A percentile compares a stretch with the other conserved stretches of the same genome.
Evolutionary conservation across 208 protist genomes (phyloP).

Genomic region (Crithidia thermophila): DNA sequence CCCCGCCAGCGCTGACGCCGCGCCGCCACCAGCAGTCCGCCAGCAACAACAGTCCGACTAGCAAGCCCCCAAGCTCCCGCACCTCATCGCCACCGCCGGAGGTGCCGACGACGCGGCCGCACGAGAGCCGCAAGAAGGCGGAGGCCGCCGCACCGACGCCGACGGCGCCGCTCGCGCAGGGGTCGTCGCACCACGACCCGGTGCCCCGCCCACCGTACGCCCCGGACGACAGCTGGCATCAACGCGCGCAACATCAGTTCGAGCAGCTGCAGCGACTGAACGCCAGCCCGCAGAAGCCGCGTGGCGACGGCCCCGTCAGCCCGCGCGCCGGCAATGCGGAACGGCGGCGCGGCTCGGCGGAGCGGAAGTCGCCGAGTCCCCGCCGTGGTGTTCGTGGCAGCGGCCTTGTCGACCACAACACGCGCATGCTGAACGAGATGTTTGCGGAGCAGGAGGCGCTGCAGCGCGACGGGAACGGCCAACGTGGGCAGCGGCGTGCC

Average conservation of each 20-base stretch:
- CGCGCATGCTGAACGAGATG: slow-evolving; percentile 33
- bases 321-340: slow-evolving; percentile 2
- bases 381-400: slow-evolving; percentile 9
- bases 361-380: slow-evolving; percentile 11
- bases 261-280: slow-evolving; percentile 74
- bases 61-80: background rate
- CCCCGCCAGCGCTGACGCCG: background rate
- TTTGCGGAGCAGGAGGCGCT: slow-evolving; percentile 30
- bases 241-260: slow-evolving; percentile 58
- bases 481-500: background rate
- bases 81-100: slow-evolving; percentile 9
- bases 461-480: background rate
- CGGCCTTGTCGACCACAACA: slow-evolving; percentile 36
- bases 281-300: slow-evolving; percentile 28
- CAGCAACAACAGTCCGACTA: slow-evolving; percentile 13
- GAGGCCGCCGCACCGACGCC: background rate
- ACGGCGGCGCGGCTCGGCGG: slow-evolving; percentile 8
- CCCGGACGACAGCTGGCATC: slow-evolving; percentile 49
- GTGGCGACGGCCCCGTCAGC: slow-evolving; percentile 7
- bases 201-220: slow-evolving; percentile 5
- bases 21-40: background rate
- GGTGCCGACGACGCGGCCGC: slow-evolving; percentile 10
- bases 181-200: slow-evolving; percentile 10
- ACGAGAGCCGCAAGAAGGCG: slow-evolving; percentile 9
- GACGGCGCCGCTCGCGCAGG: background rate